Evolutionary conservation across 352 stramenopile species (phyloP).

Genomic region (Phytophthora pseudosyringae): DNA sequence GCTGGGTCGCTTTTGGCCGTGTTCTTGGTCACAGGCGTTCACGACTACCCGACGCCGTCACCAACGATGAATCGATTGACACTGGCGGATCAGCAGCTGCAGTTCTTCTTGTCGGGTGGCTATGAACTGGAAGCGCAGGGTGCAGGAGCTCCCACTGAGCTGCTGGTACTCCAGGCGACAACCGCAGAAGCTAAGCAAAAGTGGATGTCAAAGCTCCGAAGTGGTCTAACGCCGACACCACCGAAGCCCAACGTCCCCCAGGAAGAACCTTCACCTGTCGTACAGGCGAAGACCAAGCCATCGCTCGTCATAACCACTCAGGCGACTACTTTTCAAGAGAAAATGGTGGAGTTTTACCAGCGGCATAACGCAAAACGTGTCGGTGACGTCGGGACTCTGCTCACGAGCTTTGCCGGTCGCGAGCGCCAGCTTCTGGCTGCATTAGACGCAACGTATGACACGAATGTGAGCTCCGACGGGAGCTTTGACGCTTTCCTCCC

Average conservation of each 20-base stretch:
- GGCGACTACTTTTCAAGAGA: conserved; percentile 39
- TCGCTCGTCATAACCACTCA: conserved; percentile 14
- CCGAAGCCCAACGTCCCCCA: not conserved
- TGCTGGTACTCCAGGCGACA: conserved; percentile 45
- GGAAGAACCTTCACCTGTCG: not conserved
- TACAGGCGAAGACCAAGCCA: not conserved
- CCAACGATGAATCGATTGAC: conserved; percentile 33
- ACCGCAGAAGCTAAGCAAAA: conserved; percentile 53
- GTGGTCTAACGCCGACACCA: conserved; percentile 31
- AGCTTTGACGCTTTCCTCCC: conserved; percentile 38
- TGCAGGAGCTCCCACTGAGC: conserved; percentile 6
- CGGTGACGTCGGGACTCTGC: conserved; percentile 75
- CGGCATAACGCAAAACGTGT: conserved; percentile 91
- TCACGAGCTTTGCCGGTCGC: conserved; percentile 64
- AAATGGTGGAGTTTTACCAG: conserved; percentile 91
- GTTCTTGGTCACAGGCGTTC: conserved; percentile 52
- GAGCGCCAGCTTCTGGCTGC: conserved; percentile 65
- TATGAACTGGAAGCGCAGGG: conserved; percentile 13
- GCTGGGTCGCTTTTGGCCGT: conserved; percentile 43
- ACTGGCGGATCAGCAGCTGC: conserved; percentile 17
- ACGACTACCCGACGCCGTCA: conserved; percentile 47
- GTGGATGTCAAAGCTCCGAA: conserved; percentile 67
- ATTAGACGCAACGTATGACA: conserved; percentile 71
- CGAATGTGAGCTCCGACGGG: conserved; percentile 40
- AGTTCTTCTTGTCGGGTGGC: conserved; percentile 35